Evolutionary conservation across 1,284 basidiomycete genomes (phyloP).

Genomic region (Fomitopsis schrenkii): DNA sequence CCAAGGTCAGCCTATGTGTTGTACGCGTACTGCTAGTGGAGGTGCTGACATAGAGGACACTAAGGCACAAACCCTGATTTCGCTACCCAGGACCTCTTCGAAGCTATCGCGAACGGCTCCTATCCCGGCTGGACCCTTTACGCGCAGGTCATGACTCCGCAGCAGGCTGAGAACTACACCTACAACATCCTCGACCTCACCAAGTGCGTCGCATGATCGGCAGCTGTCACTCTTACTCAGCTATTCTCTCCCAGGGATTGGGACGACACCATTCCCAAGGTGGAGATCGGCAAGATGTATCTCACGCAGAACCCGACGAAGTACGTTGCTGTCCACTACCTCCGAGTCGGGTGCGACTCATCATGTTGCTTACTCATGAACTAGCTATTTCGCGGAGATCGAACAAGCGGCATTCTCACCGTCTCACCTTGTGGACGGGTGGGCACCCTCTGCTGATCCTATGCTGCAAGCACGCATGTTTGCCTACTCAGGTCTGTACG

Average conservation of each 20-base stretch:
- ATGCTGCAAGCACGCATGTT: conserved; percentile 42
- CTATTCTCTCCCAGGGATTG: conserved; percentile 18
- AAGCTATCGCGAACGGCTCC: conserved; percentile 73
- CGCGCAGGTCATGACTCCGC: conserved; percentile 82
- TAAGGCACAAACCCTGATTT: conserved; percentile 78
- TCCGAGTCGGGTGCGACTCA: background rate
- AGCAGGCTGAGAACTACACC: conserved; percentile 83
- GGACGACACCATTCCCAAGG: conserved; percentile 49
- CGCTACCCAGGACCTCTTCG: conserved; percentile 71
- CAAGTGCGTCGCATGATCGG: conserved; percentile 39
- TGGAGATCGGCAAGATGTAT: conserved; percentile 80
- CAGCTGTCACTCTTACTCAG: background rate
- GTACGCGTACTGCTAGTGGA: no score
- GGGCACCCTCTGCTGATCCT: conserved; percentile 40
- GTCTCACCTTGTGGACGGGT: conserved; percentile 58
- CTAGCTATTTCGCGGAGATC: conserved; percentile 74
- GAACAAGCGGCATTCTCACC: conserved; percentile 87
- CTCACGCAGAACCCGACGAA: conserved; percentile 84
- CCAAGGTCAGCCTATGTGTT: conserved; percentile 38
- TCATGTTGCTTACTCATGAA: background rate
- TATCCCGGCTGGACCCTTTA: conserved; percentile 79
- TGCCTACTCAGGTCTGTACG: conserved; percentile 29
- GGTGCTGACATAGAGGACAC: conserved; percentile 55
- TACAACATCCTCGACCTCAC: conserved; percentile 83
- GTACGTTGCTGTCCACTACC: conserved; percentile 2